These are phyloP conservation scores for Aspergillus novoparasiticus DNA, from an alignment of 2,329 filamentous ascomycete genomes.

Conservation along the genomic window DNA sequence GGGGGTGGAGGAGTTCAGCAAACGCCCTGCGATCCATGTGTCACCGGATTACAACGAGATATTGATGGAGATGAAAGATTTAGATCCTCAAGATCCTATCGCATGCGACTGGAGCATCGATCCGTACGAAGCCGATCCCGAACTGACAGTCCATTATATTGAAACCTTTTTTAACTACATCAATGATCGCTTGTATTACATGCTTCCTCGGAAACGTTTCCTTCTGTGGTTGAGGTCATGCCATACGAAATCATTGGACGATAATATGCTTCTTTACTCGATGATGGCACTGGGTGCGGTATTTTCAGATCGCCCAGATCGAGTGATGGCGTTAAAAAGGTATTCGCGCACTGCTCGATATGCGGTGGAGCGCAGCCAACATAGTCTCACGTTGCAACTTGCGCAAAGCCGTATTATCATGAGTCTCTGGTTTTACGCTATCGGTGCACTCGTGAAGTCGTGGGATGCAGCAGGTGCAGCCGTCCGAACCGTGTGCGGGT, in stretches of 20 bases:
- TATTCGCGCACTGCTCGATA: conserved; percentile 61
- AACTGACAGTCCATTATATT: conserved; percentile 54
- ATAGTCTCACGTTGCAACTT: conserved; percentile 62
- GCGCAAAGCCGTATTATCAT: conserved; percentile 70
- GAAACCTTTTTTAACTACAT: conserved; percentile 61
- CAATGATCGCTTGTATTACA: conserved; percentile 57
- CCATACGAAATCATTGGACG: conserved; percentile 53
- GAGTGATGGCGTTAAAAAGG: conserved; percentile 47
- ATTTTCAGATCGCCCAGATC: conserved; percentile 54
- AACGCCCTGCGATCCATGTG: conserved; percentile 15
- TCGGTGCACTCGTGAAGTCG: conserved; percentile 60
- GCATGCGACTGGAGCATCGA: conserved; percentile 53
- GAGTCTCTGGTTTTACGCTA: conserved; percentile 66
- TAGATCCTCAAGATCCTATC: conserved; percentile 33
- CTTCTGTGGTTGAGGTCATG: conserved; percentile 55
- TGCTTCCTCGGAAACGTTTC: conserved; percentile 60
- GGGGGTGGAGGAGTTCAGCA: conserved; percentile 18
- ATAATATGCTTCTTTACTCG: conserved; percentile 63
- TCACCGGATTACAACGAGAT: conserved; percentile 34
- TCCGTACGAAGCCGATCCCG: conserved; percentile 55
- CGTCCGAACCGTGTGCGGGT: conserved; percentile 59
- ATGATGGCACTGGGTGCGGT: conserved; percentile 60
- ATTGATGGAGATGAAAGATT: conserved; percentile 33
- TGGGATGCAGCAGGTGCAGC: conserved; percentile 67
- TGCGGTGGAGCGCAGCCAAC: conserved; percentile 55